Conservation (phyloP, 441 rosid species). For the Aleurites moluccanus region DNA sequence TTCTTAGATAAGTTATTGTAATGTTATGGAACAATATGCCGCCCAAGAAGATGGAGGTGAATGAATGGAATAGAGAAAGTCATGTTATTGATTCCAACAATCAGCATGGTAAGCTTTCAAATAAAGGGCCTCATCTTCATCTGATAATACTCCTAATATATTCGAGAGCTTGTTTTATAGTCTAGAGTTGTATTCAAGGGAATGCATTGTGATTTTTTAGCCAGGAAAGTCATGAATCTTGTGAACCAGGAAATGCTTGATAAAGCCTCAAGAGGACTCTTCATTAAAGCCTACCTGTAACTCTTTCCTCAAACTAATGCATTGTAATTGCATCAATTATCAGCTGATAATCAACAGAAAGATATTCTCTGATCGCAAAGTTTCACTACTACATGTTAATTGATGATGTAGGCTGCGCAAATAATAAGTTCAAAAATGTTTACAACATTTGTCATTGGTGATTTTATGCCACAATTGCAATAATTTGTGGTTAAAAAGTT, state of each 20-base stretch:
- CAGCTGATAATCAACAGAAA: background rate
- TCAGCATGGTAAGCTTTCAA: background rate
- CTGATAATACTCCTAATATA: background rate
- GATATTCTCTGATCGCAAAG: background rate
- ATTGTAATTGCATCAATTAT: background rate
- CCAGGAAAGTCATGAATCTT: background rate
- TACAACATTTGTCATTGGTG: background rate
- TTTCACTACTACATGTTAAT: background rate
- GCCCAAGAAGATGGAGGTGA: background rate
- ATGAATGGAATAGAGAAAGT: background rate
- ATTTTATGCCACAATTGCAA: background rate
- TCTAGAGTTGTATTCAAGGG: background rate
- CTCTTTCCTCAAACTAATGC: background rate
- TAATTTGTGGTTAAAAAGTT: too few relatives aligned
- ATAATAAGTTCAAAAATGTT: background rate
- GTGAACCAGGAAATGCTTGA: background rate
- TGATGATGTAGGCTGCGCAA: background rate
- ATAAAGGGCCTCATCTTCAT: background rate
- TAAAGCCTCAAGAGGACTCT: background rate
- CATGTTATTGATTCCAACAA: background rate
- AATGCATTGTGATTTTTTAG: background rate
- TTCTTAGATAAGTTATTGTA: slow-evolving; percentile 1
- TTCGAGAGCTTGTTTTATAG: background rate
- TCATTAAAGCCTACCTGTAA: background rate
- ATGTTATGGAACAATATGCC: background rate